These are phyloP conservation scores for Magnaporthiopsis poae DNA, from an alignment of 2,329 filamentous ascomycete species.

Conservation along the genomic window DNA sequence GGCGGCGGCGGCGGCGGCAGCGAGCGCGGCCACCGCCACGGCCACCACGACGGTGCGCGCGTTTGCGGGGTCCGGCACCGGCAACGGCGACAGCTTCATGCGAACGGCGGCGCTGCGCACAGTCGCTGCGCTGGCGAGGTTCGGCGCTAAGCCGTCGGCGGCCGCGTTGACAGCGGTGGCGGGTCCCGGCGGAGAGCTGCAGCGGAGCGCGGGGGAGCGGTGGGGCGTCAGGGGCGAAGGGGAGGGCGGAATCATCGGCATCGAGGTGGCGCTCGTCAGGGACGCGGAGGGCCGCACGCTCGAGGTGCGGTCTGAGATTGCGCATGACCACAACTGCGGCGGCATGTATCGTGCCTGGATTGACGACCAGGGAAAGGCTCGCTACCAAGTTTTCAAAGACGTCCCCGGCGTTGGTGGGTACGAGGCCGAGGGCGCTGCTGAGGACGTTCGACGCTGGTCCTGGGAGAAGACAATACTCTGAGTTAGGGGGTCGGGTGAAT, in stretches of 20 bases:
- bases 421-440: neutral
- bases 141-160: constrained; percentile 40
- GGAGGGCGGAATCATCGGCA: constrained; percentile 76
- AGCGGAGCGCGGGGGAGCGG: constrained; percentile 61
- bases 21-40: no score
- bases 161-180: constrained; percentile 54
- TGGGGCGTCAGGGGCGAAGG: constrained; percentile 71
- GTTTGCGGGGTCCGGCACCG: constrained; percentile 63
- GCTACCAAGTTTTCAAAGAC: constrained; percentile 47
- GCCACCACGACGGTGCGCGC: constrained; percentile 29
- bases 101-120: constrained; percentile 62
- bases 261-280: constrained; percentile 47
- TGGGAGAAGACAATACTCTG: neutral
- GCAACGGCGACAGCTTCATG: constrained; percentile 82
- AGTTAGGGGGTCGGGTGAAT: no score
- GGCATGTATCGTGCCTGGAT: constrained; percentile 81
- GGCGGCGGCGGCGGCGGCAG: neutral
- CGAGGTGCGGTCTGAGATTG: constrained; percentile 39
- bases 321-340: constrained; percentile 75
- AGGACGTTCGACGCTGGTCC: neutral
- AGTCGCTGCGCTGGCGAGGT: constrained; percentile 62
- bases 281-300: constrained; percentile 35
- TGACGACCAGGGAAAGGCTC: constrained; percentile 47
- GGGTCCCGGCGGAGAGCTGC: constrained; percentile 62
- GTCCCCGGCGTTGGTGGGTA: constrained; percentile 1